Base-by-base conservation (phyloP, 2,329 filamentous ascomycete species). In the Chalara sp. region DNA sequence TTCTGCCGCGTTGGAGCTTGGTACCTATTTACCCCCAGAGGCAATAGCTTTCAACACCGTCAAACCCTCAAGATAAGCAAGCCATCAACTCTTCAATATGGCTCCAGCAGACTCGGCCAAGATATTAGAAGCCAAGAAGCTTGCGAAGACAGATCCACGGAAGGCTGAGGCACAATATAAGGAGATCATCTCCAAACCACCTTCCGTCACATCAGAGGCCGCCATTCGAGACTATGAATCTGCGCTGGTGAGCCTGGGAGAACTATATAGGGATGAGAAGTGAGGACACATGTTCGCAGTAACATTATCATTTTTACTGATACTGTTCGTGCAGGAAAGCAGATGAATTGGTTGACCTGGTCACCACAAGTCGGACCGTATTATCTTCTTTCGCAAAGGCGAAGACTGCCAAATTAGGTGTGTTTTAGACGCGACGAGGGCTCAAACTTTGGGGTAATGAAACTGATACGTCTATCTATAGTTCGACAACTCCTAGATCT, bases 371-470 rank as follows among this genome's bases (percentile, higher is more conserved):
- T 70, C 83, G 92, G 66, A 87, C 87, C 58, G 87, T 93, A 43
- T 83, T 99, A 58, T 96, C 92, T 52, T 93, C 89, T 57, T 97
- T 99, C 70, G 93, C 93, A 58, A 96, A 97, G 78, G 93, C 95
- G 56, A 99, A 99, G 81, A 97, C 93, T 32, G 89, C 93, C 51
- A 99, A 99, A 74, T 78, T 99, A 56, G 89, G 93, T 97, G 83
- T 28, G 32, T 28, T 40, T 40, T 41, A 31, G 33, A 31, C 12
- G 6, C 32, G 32, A 32, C 21, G 8, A 47, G 13, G 33, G 8
- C 41, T 13, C 28, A 21, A 44, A 44, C 41, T 44, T 21, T 11
- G 12, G 7, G 41, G 39, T 31, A 28, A 29, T 11, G 40, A 48
- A 47, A 45, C 46, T 45, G 35, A 53, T 37, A 6, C 32, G 12